Evolutionary conservation across 306 rosid species (phyloP).

Genomic region (Quercus alba): DNA sequence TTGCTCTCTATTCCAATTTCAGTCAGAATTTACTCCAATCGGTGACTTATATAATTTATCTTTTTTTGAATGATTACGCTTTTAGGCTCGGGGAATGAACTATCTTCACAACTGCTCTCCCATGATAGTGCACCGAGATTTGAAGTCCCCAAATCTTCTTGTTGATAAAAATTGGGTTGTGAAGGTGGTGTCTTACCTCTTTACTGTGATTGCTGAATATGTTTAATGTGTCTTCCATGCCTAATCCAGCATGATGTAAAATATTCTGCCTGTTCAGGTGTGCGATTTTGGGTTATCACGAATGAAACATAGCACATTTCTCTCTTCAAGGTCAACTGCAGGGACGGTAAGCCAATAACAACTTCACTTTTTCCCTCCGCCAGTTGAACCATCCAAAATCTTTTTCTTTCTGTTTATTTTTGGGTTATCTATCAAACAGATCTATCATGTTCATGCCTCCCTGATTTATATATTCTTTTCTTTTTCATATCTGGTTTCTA

Average conservation of each 20-base stretch:
- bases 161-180: conserved; percentile 91
- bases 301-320: conserved; percentile 91
- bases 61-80: conserved; percentile 22
- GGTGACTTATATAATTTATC: conserved; percentile 7
- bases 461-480: conserved; percentile 2
- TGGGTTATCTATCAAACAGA: not conserved
- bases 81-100: conserved; percentile 96
- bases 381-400: not conserved
- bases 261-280: conserved; percentile 49
- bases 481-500: not conserved
- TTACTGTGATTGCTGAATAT: not conserved
- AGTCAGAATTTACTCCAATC: conserved; percentile 7
- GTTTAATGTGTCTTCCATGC: conserved; percentile 14
- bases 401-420: not conserved
- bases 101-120: conserved; percentile 87
- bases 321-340: conserved; percentile 96
- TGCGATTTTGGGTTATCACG: conserved; percentile 95
- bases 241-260: conserved; percentile 13
- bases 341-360: conserved; percentile 72
- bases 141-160: conserved; percentile 95
- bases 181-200: conserved; percentile 48
- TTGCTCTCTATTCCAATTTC: conserved; percentile 19
- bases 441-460: not conserved
- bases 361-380: not conserved
- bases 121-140: conserved; percentile 81